Percentiles rank a stretch among this genome's conserved stretches.
These are phyloP conservation scores for Cystofilobasidium ferigula DNA, from an alignment of 768 basidiomycete species.

Conservation along the genomic window DNA sequence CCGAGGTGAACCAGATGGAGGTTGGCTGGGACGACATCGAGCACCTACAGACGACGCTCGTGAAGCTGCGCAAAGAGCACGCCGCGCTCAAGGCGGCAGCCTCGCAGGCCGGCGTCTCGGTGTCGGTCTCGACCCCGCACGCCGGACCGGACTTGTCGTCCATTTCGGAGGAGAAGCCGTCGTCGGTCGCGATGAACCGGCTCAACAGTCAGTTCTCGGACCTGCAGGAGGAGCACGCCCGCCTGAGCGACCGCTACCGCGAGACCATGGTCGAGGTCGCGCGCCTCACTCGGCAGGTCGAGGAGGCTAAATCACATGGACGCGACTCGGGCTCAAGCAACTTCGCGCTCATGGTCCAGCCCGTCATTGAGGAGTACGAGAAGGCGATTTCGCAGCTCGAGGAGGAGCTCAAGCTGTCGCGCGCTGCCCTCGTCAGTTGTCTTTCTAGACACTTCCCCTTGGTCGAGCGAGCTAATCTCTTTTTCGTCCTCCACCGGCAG, in stretches of 20 bases:
- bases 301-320: conserved; percentile 16
- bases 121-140: conserved; percentile 27
- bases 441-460: neutral
- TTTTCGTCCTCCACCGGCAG: conserved; percentile 4
- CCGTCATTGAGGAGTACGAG: conserved; percentile 97
- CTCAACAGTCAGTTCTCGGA: conserved; percentile 13
- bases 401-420: conserved; percentile 74
- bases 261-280: conserved; percentile 17
- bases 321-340: conserved; percentile 6
- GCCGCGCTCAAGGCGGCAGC: conserved; percentile 66
- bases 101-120: conserved; percentile 24
- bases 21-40: conserved; percentile 98
- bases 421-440: conserved; percentile 53
- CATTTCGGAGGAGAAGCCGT: conserved; percentile 7
- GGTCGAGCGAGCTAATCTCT: neutral
- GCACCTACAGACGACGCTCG: conserved; percentile 76
- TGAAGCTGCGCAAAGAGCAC: conserved; percentile 75
- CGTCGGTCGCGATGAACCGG: conserved; percentile 3
- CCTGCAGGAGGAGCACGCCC: conserved; percentile 15
- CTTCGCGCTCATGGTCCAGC: conserved; percentile 56
- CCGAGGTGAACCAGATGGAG: conserved; percentile 82
- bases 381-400: conserved; percentile 92
- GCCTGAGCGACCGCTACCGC: conserved; percentile 9
- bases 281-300: conserved; percentile 15
- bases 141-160: conserved; percentile 27